Base-by-base conservation (phyloP, 257 asterid genomes). In the Ocimum tenuiflorum region DNA sequence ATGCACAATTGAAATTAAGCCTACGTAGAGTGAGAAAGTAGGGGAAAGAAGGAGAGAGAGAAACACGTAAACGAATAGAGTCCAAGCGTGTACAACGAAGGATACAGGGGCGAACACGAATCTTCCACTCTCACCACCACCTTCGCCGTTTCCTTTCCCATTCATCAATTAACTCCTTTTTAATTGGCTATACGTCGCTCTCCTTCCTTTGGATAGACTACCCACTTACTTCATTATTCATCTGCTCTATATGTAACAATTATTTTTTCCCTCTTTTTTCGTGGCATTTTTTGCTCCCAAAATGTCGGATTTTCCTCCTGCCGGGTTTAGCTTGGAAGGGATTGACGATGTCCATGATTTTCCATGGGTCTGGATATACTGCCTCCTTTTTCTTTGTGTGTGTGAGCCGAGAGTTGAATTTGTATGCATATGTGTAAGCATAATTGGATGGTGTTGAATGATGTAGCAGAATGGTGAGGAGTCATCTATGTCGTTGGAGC, bases 61-160 rank as follows among this genome's bases (percentile, higher is more conserved):
- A 73, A 81, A 83, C 89, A 83, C 96, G 97, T 91, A 84, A 79
- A 88, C 85, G 75, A 84, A 83, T 79, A 60, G 56, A 56, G 96
- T 81, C 97, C 97, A 83, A 78, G 91, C 52, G 75, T n/a, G n/a
- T 73, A 53, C 53, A 75, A 77, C 53, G 81, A 77, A 73, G 87
- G 94, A 83, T 68, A 52, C 68, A 71, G 81, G 79, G 75, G 29
- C 43, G 83, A 75, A 78, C 89, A 88, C 91, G 90, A 71, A 48
- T 60, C 72, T 50, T 36, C 65, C 24, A 56, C 71, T 63, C 33
- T 24, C 61, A 41, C 49, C 56, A 70, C 33, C 52, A 60, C 56
- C 61, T 27, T 47, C 75, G 9, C 61, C 78, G 71, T 80, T 60
- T 51, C 47, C 33, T 27, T 18, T 24, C 69, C 15, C 63, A 8